phyloP scores from a whole-genome alignment of 2,329 filamentous ascomycete species.

The Arthrobotrys pseudoclavata region DNA sequence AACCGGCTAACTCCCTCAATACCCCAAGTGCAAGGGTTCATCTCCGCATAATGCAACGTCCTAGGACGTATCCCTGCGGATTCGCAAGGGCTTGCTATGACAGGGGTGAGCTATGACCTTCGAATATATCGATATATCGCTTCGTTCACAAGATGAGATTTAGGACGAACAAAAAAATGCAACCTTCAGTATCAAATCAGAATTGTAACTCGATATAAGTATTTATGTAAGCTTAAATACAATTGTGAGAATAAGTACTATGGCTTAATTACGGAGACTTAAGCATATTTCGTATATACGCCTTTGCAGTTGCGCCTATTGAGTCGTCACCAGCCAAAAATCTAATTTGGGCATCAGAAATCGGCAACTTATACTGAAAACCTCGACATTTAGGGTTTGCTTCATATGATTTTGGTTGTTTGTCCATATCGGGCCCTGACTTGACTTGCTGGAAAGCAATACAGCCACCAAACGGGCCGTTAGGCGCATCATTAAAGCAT shows the following conservation, averaged over 20 bases:
- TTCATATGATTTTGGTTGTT: neutral
- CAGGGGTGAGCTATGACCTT: conserved; percentile 28
- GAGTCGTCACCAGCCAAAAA: conserved; percentile 17
- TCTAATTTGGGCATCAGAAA: conserved; percentile 10
- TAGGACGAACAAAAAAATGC: neutral
- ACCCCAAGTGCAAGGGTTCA: conserved; percentile 13
- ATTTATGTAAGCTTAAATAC: no score
- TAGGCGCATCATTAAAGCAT: conserved; percentile 23
- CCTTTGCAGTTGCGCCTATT: neutral
- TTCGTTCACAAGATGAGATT: neutral
- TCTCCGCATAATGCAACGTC: conserved; percentile 24
- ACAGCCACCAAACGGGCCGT: conserved; percentile 32
- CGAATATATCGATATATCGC: neutral
- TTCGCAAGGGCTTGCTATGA: neutral
- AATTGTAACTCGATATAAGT: no score
- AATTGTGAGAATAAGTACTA: no score
- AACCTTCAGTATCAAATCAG: neutral
- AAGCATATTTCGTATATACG: neutral
- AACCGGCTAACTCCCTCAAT: conserved; percentile 9
- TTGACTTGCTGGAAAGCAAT: conserved; percentile 24
- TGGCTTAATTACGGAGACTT: neutral
- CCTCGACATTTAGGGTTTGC: conserved; percentile 16
- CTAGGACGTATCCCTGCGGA: conserved; percentile 5
- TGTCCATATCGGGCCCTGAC: neutral
- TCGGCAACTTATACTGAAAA: conserved; percentile 28